A percentile compares a stretch with the other conserved stretches of the same genome.
Conservation (phyloP, 2,329 filamentous ascomycete genomes). For the Coniochaeta sp. region DNA sequence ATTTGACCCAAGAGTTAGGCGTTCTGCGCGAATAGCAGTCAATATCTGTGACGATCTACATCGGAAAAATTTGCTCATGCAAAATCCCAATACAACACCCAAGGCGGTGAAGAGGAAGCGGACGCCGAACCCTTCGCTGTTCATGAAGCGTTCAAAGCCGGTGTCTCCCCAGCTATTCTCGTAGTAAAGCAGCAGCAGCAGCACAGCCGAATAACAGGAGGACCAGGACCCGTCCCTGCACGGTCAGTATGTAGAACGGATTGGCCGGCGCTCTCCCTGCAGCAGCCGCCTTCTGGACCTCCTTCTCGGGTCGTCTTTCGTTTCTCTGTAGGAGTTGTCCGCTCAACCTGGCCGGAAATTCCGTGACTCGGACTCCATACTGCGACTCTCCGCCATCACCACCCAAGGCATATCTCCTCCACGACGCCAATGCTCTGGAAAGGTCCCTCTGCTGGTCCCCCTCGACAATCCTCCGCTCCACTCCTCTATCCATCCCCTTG, state of each 20-base stretch:
- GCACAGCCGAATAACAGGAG: background rate
- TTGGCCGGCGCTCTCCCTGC: background rate
- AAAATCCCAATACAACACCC: slow-evolving; percentile 2
- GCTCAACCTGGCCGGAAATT: background rate
- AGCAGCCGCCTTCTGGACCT: background rate
- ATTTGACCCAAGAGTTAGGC: background rate
- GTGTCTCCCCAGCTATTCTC: slow-evolving; percentile 1
- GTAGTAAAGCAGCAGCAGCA: background rate
- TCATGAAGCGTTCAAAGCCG: slow-evolving; percentile 1
- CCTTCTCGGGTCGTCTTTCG: background rate
- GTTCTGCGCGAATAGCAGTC: background rate
- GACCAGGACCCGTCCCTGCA: background rate
- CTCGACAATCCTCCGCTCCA: background rate
- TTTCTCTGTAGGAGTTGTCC: background rate
- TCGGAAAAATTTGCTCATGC: slow-evolving; percentile 2
- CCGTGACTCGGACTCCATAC: background rate
- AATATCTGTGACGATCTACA: background rate
- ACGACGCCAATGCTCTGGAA: background rate
- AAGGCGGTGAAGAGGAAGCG: slow-evolving; percentile 4
- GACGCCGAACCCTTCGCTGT: slow-evolving; percentile 1
- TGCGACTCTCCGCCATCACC: background rate
- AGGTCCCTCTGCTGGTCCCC: background rate
- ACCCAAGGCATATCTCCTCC: background rate
- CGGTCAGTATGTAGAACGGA: background rate
- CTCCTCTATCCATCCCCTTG: background rate